Base-by-base conservation (phyloP, 2,329 filamentous ascomycete genomes). In the Rhynchosporium agropyri region DNA sequence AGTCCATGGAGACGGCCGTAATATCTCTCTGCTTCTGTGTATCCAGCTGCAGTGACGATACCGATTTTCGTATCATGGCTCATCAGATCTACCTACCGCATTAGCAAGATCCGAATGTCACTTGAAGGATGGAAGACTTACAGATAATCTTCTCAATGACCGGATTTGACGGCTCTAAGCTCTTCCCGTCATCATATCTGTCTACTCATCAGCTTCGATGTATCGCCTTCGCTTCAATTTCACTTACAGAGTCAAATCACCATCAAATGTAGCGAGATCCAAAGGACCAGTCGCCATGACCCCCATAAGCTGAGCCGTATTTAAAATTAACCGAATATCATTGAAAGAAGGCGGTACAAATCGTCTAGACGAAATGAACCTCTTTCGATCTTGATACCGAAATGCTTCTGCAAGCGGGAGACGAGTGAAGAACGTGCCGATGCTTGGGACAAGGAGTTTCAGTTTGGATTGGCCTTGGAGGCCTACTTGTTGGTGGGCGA, bases 281-380 rank as follows among this genome's bases (percentile, higher is more conserved):
- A 97, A 82, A 4, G 86, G 83, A 28, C 89, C 88, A 50, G 81
- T 79, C 29, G 85, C 86, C 15, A 92, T 89, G n/a, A 98, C 85
- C 45, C 91, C 92, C 88, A 97, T 92, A 64, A 94, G 83, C 77
- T 99, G 95, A 20, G 95, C 93, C 45, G 95, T 95, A 78, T 99
- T 99, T 69, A 99, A 85, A 58, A 96, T 89, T 29, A 97, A 82
- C 2, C 95, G 88, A 63, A 99, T 87, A 74, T 99, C 95, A 78
- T 99, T 99, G 83, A 99, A 99, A 1, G 91, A 96, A 0, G 95
- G 95, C 0, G 94, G 90, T 1, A 99, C 95, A 74, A 97, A 98
- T 65, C 95, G 88, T 29, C 95, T 84, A 1, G 89, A 92, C 33
- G 92, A 96, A 72, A 99, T 99, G 76, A 89, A 90, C 6, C 95